These are phyloP conservation scores for Brettanomyces naardenensis DNA, from an alignment of 805 yeast species.

Conservation along the genomic window DNA sequence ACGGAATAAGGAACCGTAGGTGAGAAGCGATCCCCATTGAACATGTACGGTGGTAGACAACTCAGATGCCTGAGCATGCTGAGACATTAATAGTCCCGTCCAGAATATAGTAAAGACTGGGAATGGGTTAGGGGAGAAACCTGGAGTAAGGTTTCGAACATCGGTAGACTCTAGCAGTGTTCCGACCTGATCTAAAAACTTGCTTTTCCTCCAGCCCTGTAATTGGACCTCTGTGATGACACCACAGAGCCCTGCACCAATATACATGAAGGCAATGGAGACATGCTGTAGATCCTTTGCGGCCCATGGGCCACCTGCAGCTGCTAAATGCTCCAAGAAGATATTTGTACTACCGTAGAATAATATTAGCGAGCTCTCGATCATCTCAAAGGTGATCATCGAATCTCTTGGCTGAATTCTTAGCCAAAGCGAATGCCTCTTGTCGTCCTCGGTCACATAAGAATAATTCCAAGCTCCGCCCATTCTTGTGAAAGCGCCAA, in stretches of 20 bases:
- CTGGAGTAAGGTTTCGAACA: constrained; percentile 43
- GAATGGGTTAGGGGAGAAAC: constrained; percentile 88
- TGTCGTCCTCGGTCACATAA: constrained; percentile 20
- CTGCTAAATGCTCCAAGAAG: constrained; percentile 82
- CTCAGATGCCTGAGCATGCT: constrained; percentile 78
- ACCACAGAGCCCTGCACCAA: constrained; percentile 93
- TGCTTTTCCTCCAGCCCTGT: constrained; percentile 45
- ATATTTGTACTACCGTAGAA: constrained; percentile 87
- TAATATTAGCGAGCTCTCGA: constrained; percentile 73
- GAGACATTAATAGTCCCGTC: constrained; percentile 95
- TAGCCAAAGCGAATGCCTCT: constrained; percentile 23
- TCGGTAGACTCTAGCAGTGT: constrained; percentile 11
- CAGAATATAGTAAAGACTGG: constrained; percentile 90
- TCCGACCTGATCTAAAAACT: constrained; percentile 17
- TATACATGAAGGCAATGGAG: constrained; percentile 83
- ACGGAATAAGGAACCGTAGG: constrained; percentile 78
- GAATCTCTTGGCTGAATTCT: constrained; percentile 31
- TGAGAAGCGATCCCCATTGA: constrained; percentile 87
- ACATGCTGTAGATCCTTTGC: constrained; percentile 87
- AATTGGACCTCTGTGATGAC: constrained; percentile 67
- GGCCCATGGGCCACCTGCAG: constrained; percentile 75
- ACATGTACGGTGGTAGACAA: constrained; percentile 74
- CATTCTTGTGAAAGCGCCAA: constrained; percentile 65
- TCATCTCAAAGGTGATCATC: constrained; percentile 72
- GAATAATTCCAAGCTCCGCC: constrained; percentile 90